phyloP scores from a whole-genome alignment of 495 filamentous ascomycete species.

The Choiromyces venosus region DNA sequence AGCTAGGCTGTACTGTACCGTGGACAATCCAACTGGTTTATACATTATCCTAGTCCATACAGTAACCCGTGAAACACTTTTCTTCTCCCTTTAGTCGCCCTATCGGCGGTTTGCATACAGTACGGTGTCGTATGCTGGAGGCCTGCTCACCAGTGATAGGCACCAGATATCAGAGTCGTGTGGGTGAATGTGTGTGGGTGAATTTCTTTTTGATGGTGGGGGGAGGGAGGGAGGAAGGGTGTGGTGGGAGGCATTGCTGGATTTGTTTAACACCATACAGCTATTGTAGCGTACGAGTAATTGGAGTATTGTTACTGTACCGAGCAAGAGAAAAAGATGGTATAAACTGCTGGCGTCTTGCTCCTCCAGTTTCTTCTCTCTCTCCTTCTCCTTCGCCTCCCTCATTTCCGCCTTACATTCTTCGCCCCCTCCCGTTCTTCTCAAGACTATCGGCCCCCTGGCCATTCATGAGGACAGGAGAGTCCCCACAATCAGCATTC shows the following conservation, averaged over 20 bases:
- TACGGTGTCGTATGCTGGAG: not conserved
- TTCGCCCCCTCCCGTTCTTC: not conserved
- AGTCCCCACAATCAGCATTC: not conserved
- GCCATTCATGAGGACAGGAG: not conserved
- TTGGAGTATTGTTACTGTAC: not conserved
- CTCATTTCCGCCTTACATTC: not conserved
- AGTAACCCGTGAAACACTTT: not conserved
- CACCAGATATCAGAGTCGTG: constrained; percentile 24
- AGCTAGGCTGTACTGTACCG: too few relatives aligned
- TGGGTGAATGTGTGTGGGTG: constrained; percentile 26
- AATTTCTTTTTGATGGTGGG: not conserved
- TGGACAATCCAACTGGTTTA: not conserved
- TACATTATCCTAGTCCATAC: not conserved
- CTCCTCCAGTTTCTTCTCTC: not conserved
- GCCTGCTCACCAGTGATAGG: constrained; percentile 16
- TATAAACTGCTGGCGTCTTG: constrained; percentile 1
- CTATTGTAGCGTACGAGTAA: not conserved
- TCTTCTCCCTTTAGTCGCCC: not conserved
- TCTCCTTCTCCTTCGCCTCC: not conserved
- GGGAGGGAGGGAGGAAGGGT: not conserved
- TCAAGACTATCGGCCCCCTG: not conserved
- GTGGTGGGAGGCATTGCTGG: not conserved
- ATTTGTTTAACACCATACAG: not conserved
- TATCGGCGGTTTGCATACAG: constrained; percentile 1
- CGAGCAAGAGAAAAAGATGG: not conserved